Conservation (phyloP, 345 rosid species). For the Euphorbia pulcherrima region DNA sequence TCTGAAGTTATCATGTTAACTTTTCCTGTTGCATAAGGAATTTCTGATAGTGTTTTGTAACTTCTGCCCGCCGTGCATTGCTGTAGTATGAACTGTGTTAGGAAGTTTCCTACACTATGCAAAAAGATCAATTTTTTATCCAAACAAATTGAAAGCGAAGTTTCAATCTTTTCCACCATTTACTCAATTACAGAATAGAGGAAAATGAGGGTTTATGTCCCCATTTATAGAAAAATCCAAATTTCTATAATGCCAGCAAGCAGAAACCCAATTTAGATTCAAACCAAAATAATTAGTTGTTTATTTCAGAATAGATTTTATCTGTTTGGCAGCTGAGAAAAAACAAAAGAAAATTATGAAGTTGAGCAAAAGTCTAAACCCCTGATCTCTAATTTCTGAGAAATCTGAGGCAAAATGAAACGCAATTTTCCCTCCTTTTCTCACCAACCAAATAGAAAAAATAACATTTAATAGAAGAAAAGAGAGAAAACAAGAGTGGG, state of each 20-base stretch:
- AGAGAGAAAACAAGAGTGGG: conserved; percentile 53
- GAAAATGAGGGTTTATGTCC: conserved; percentile 11
- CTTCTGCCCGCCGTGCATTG: conserved; percentile 82
- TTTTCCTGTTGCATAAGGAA: conserved; percentile 85
- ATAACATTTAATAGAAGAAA: not conserved
- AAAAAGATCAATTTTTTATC: too few species aligned
- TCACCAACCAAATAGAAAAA: not conserved
- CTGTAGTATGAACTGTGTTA: conserved; percentile 89
- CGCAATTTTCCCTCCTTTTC: not conserved
- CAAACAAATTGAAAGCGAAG: not conserved
- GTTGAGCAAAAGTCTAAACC: not conserved
- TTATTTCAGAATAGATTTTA: not conserved
- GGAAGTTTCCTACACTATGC: conserved; percentile 58
- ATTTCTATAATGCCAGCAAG: conserved; percentile 5
- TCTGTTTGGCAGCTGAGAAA: not conserved
- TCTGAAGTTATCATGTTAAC: conserved; percentile 73
- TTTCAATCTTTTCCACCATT: not conserved
- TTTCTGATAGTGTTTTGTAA: conserved; percentile 67
- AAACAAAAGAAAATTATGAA: not conserved
- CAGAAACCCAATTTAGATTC: not conserved
- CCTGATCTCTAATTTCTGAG: not conserved
- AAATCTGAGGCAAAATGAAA: not conserved
- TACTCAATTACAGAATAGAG: conserved; percentile 6
- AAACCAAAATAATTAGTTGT: not conserved
- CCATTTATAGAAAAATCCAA: not conserved